Evolutionary conservation across 495 filamentous ascomycete species (phyloP).

Genomic region (Tuber umbilicatum): DNA sequence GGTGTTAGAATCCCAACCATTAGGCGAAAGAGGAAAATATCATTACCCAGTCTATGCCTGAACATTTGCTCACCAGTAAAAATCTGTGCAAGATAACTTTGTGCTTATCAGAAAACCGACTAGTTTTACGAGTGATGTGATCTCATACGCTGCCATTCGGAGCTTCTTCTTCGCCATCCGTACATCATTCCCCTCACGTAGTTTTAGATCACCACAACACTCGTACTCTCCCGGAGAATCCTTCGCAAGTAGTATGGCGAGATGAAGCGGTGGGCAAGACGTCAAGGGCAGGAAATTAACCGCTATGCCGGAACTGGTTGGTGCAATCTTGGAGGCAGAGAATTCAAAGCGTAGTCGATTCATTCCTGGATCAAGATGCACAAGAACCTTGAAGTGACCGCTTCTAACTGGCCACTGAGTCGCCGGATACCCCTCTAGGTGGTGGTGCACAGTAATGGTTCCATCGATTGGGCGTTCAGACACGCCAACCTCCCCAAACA

Average conservation of each 20-base stretch:
- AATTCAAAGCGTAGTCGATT: slow-evolving; percentile 68
- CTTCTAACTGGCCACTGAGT: slow-evolving; percentile 66
- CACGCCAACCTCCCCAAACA: slow-evolving; percentile 36
- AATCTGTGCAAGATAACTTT: slow-evolving; percentile 48
- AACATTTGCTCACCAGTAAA: slow-evolving; percentile 49
- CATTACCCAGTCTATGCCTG: slow-evolving; percentile 44
- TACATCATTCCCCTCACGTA: slow-evolving; percentile 62
- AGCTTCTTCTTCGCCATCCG: slow-evolving; percentile 49
- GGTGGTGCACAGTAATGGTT: slow-evolving; percentile 67
- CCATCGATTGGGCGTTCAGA: slow-evolving; percentile 64
- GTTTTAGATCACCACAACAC: slow-evolving; percentile 56
- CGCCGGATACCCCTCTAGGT: slow-evolving; percentile 62
- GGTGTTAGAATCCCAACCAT: background rate
- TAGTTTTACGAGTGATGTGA: slow-evolving; percentile 10
- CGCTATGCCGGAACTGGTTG: slow-evolving; percentile 51
- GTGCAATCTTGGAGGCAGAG: slow-evolving; percentile 55
- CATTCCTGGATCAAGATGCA: slow-evolving; percentile 63
- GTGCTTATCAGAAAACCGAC: slow-evolving; percentile 13
- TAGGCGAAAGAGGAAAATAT: background rate
- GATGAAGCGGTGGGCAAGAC: slow-evolving; percentile 51
- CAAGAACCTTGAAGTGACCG: slow-evolving; percentile 68
- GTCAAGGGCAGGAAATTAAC: slow-evolving; percentile 61
- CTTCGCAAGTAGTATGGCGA: slow-evolving; percentile 48
- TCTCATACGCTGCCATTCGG: slow-evolving; percentile 47
- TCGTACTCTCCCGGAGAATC: slow-evolving; percentile 58